Evolutionary conservation across 2,329 filamentous ascomycete genomes (phyloP), one percentile per base, ranked within the genome.

Genomic region (Apiospora pterosperma): DNA sequence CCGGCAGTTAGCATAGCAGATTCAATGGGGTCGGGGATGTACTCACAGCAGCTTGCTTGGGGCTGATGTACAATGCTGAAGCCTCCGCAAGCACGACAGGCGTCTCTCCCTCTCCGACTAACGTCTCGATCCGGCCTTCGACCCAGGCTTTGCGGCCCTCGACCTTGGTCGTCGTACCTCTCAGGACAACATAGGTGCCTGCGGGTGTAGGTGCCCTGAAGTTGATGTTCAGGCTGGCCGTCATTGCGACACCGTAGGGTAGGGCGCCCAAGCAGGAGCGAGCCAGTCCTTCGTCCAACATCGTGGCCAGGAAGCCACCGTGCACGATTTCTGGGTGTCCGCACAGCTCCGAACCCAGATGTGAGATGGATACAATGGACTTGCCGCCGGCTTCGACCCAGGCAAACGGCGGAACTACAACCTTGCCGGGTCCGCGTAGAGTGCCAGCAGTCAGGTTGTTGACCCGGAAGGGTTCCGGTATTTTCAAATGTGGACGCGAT

Each of bases 111-210:
- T 88, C 82, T 70, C 80, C 81, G 31, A 83, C 86, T 66, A 98
- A 78, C 63, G 92, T 90, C 84, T 97, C 93, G 71, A 98, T 89
- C 70, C 88, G 86, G 1, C 93, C 96, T 79, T 92, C 90, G 1
- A 97, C 93, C 93, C 93, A 97, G 14, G 93, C 95, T 81, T 98
- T 98, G 67, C 96, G 85, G 1, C 96, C 95, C 75, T 98, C 93
- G 1, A 95, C 91, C 80, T 91, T 94, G 11, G 87, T 89, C 23
- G 94, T 97, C 75, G 88, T 86, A 4, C 92, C 94, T 67, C 86
- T 85, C 65, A 99, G 79, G 52, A 97, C 92, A 36, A 96, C 81
- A 74, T 91, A 96, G 66, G 86, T 86, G 25, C 88, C 86, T 6
- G 93, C 93, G 71, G 86, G 88, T 55, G 91, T 90, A 5, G 96